Percentiles rank a stretch among this genome's conserved stretches.
These are phyloP conservation scores for Psidium guajava DNA, from an alignment of 345 rosid genomes.

Conservation along the genomic window DNA sequence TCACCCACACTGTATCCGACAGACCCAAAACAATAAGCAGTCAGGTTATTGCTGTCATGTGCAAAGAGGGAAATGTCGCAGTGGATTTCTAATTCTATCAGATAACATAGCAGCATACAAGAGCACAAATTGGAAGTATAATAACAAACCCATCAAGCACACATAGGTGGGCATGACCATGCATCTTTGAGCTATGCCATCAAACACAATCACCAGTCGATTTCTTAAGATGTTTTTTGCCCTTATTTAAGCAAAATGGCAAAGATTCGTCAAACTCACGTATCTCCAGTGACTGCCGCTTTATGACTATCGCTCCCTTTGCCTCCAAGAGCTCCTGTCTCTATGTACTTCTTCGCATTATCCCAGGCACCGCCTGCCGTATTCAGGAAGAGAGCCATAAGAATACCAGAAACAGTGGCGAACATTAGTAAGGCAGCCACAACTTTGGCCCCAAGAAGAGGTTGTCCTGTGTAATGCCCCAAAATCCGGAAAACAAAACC, in stretches of 20 bases:
- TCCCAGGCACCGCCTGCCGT: constrained; percentile 99
- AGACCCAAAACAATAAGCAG: neutral
- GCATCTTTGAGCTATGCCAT: neutral
- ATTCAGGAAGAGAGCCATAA: constrained; percentile 97
- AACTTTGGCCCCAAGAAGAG: constrained; percentile 93
- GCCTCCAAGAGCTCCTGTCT: constrained; percentile 96
- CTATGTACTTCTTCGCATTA: constrained; percentile 92
- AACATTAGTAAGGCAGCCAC: constrained; percentile 94
- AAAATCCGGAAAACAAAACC: constrained; percentile 72
- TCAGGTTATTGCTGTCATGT: neutral
- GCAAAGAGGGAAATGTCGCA: neutral
- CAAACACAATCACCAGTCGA: neutral
- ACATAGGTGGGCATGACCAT: neutral
- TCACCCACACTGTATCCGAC: constrained; percentile 79
- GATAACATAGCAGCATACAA: neutral
- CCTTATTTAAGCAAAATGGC: neutral
- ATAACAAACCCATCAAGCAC: neutral
- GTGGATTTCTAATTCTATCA: neutral
- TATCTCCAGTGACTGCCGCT: constrained; percentile 96
- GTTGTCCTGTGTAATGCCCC: constrained; percentile 85
- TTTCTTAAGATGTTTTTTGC: neutral
- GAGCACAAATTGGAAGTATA: neutral
- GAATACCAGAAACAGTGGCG: constrained; percentile 93
- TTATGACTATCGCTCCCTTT: constrained; percentile 96
- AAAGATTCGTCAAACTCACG: constrained; percentile 46